Conservation (phyloP, 306 rosid genomes). For the Lithocarpus polystachyus region DNA sequence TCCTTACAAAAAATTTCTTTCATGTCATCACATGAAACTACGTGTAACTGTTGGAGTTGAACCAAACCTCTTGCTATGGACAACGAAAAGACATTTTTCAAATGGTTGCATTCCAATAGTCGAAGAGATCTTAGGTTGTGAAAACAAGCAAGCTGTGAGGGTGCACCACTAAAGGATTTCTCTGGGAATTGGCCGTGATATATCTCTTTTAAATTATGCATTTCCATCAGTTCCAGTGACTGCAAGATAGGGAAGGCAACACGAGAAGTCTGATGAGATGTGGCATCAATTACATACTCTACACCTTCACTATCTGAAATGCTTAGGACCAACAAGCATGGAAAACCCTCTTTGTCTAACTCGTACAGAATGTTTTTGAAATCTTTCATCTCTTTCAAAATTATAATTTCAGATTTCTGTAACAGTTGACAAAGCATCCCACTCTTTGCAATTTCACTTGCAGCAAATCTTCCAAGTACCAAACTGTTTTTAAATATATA, state of each 20-base stretch:
- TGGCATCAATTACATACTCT: conserved; percentile 7
- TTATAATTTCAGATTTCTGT: conserved; percentile 14
- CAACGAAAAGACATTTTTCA: neutral
- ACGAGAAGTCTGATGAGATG: neutral
- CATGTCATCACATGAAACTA: too few species aligned
- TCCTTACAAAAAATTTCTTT: too few species aligned
- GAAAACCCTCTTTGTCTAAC: conserved; percentile 14
- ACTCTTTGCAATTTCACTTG: neutral
- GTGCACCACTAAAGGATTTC: neutral
- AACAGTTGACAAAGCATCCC: conserved; percentile 5
- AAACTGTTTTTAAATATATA: neutral
- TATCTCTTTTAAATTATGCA: neutral
- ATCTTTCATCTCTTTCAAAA: neutral
- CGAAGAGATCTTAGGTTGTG: neutral
- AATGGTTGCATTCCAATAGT: neutral
- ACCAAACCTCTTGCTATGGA: too few species aligned
- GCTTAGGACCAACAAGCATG: conserved; percentile 2
- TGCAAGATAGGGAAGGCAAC: neutral
- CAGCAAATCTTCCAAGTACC: neutral
- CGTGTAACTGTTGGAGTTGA: too few species aligned
- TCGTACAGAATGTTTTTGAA: conserved; percentile 10
- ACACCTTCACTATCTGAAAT: conserved; percentile 12
- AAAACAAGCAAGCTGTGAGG: too few species aligned
- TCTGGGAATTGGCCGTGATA: neutral
- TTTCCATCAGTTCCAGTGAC: neutral